Conservation (phyloP, 2,329 filamentous ascomycete species). For the Penicillium sp. region DNA sequence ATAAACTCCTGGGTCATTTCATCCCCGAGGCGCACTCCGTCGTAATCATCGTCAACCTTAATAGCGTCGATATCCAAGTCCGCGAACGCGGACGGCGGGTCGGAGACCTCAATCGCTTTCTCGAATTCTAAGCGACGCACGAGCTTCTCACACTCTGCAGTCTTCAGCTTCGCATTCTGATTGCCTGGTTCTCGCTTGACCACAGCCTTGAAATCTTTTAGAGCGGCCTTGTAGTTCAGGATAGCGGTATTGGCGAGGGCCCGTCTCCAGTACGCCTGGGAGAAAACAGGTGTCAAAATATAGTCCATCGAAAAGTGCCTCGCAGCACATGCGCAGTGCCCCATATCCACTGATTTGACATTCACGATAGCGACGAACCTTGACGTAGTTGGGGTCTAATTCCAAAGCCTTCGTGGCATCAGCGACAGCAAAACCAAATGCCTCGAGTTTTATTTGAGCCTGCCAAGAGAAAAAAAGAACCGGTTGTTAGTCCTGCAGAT, state of each 20-base stretch:
- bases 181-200: slow-evolving; percentile 82
- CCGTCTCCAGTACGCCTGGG: slow-evolving; percentile 86
- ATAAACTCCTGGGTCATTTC: slow-evolving; percentile 97
- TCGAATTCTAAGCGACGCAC: slow-evolving; percentile 90
- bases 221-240: slow-evolving; percentile 78
- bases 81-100: slow-evolving; percentile 87
- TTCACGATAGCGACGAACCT: slow-evolving; percentile 55
- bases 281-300: slow-evolving; percentile 2
- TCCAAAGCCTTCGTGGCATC: slow-evolving; percentile 91
- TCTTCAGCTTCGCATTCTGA: slow-evolving; percentile 85
- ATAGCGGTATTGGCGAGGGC: slow-evolving; percentile 91
- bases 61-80: slow-evolving; percentile 86
- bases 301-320: background rate
- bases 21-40: slow-evolving; percentile 71
- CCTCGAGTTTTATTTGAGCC: slow-evolving; percentile 93
- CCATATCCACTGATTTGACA: background rate
- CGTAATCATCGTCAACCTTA: slow-evolving; percentile 75
- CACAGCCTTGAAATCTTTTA: slow-evolving; percentile 89
- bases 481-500: slow-evolving; percentile 7
- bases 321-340: background rate
- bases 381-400: slow-evolving; percentile 80
- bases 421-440: slow-evolving; percentile 86
- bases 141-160: slow-evolving; percentile 90
- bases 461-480: slow-evolving; percentile 37
- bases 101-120: slow-evolving; percentile 88